A percentile compares a stretch with the other conserved stretches of the same genome.
These are phyloP conservation scores for Malassezia globosa DNA, from an alignment of 1,284 basidiomycete genomes.

Conservation along the genomic window DNA sequence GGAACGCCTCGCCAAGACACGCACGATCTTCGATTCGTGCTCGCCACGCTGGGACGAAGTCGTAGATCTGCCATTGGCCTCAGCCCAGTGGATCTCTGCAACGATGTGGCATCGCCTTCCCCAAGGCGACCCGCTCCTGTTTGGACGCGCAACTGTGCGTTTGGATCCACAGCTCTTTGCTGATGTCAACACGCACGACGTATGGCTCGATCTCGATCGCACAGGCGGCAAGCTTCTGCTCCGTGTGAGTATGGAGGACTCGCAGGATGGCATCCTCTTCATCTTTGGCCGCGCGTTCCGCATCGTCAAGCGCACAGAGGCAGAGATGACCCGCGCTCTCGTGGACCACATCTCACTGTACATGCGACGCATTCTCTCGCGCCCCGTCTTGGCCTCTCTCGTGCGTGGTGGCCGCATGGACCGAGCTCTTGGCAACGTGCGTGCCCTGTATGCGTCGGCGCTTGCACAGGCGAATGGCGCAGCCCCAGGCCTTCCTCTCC, in stretches of 20 bases:
- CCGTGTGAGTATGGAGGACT: conserved; percentile 92
- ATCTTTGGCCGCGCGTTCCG: conserved; percentile 94
- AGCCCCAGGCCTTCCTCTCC: conserved; percentile 33
- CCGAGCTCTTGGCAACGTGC: conserved; percentile 43
- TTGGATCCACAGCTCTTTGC: conserved; percentile 78
- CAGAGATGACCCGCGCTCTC: conserved; percentile 90
- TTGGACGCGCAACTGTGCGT: conserved; percentile 82
- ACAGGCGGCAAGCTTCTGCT: conserved; percentile 67
- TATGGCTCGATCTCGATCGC: conserved; percentile 83
- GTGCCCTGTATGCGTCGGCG: conserved; percentile 41
- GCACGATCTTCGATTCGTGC: conserved; percentile 83
- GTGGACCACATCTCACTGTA: conserved; percentile 95
- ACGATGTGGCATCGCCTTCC: conserved; percentile 81
- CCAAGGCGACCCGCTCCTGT: conserved; percentile 52
- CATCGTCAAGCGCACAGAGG: conserved; percentile 81
- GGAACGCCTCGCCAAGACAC: conserved; percentile 78
- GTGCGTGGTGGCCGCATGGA: conserved; percentile 42
- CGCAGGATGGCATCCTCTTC: conserved; percentile 94
- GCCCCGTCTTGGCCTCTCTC: conserved; percentile 54
- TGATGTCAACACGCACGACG: conserved; percentile 78
- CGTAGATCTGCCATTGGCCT: conserved; percentile 73
- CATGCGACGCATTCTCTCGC: conserved; percentile 77
- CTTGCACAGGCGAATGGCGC: conserved; percentile 35
- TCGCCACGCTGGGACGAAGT: conserved; percentile 94
- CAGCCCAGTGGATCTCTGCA: conserved; percentile 85